Base-by-base conservation (phyloP, 2,329 filamentous ascomycete species). In the Sclerotinia glacialis region DNA sequence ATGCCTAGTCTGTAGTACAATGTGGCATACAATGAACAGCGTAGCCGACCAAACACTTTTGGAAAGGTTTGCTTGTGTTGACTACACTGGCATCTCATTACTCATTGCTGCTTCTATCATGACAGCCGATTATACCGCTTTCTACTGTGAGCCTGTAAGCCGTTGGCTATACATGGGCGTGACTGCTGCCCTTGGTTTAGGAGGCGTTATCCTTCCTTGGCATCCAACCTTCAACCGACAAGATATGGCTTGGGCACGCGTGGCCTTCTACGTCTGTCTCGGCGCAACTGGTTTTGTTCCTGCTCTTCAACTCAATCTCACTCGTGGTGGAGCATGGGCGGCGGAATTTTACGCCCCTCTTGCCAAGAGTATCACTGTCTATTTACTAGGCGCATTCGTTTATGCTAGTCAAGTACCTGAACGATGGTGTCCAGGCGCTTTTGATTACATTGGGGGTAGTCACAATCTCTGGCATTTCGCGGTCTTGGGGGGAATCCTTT, bases 1-100 rank as follows among this genome's bases (percentile, higher is more conserved):
- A 78, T 98, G 94, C 75, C 86, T 99, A 65, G 87, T 94, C 76
- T 99, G 95, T 87, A 96, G 91, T 69, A 94, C 90, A 70, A 88
- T 98, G 76, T 99, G 95, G 95, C 95, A 99, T 80, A 97, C 95
- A 34, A 98, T 99, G 93, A 97, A 94, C 80, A 92, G 92, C 73
- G 96, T 98, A 65, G 93, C 94, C 23, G 91, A 96, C 72, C 89
- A 96, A 74, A 86, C 88, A 26, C 86, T 96, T 52, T 90, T 99
- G 80, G 95, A 96, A 77, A 90, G 93, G 69, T 98, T 99, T 75
- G 95, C 95, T 23, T 99, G 95, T 77, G 93, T 99, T 67, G 95
- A 99, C 78, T 99, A 99, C 79, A 98, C 95, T 0, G 95, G 95
- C 65, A 99, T 99, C 72, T 97, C 93, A 1, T 83, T 99, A 61